Base-by-base conservation (phyloP, 2,329 filamentous ascomycete genomes). In the Talaromyces amestolkiae region DNA sequence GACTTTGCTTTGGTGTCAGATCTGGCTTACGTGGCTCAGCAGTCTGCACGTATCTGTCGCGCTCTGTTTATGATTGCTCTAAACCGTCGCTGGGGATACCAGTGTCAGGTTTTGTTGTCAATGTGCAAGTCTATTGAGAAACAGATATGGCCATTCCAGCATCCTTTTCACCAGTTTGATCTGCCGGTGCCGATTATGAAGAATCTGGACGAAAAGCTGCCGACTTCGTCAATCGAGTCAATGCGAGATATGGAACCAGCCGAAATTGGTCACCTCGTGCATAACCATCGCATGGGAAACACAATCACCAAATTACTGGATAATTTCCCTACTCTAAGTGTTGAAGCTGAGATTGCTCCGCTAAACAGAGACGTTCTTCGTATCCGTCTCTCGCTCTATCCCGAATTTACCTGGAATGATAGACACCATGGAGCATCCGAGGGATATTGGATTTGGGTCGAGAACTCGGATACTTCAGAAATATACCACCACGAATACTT, bases 401-500 rank as follows among this genome's bases (percentile, higher is more conserved):
- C 95, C 0, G 93, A 98, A 61, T 99, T 99, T 74, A 84, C 84
- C 43, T 99, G 95, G 95, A 96, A 97, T 71, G 94, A 98, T 70
- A 89, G 91, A 56, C 87, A 97, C 66, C 93, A 99, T 74, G 96
- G 96, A 19, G 92, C 89, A 2, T 97, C 94, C 0, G 95, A 99
- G 74, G 94, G 94, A 3, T 99, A 96, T 80, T 99, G 96, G 86
- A 90, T 99, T 65, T 99, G 95, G 96, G 94, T 99, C 3, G 95
- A 99, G 77, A 97, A 98, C 75, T 97, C 94, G 0, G 95, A 98
- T 72, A 97, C 93, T 0, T 93, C 92, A 0, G 93, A 98, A 77
- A 98, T 99, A 47, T 98, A 97, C 72, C 95, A 99, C 72, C 92
- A 98, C 69, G 95, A 99, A 76, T 97, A 90, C 78, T 98, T 99